phyloP scores from a whole-genome alignment of 2,329 filamentous ascomycete genomes.

The Lasiodiplodia sp. region DNA sequence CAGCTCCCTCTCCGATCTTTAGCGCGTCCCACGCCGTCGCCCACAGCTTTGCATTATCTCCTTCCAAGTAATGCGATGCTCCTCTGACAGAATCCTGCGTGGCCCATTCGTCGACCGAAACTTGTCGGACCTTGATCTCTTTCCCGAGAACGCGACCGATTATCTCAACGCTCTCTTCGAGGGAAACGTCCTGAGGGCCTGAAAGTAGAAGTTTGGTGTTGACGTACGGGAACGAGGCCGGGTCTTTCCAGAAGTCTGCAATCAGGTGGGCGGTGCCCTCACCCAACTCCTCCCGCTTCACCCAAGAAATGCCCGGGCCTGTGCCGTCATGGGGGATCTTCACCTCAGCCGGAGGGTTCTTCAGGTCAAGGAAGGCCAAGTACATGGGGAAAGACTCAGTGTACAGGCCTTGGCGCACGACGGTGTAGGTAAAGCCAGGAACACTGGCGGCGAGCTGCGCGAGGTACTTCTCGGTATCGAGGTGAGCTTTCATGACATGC shows the following conservation, averaged over 20 bases:
- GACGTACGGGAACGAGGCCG: not conserved
- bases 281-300: not conserved
- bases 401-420: not conserved
- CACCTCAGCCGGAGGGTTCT: not conserved
- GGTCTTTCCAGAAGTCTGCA: not conserved
- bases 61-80: not conserved
- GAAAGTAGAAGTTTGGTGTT: not conserved
- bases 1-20: not conserved
- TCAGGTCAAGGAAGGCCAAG: not conserved
- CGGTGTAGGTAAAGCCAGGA: not conserved
- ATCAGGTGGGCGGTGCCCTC: not conserved
- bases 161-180: not conserved
- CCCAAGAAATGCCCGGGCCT: not conserved
- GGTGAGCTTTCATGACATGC: not conserved
- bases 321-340: not conserved
- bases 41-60: not conserved
- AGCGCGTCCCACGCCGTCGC: not conserved
- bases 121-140: not conserved
- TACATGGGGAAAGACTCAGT: not conserved
- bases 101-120: not conserved
- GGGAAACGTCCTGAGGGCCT: not conserved
- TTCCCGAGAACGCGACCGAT: not conserved
- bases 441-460: not conserved
- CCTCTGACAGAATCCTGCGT: not conserved
- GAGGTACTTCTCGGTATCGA: not conserved